Base-by-base conservation (phyloP, 768 basidiomycete species). In the Russula vinacea region DNA sequence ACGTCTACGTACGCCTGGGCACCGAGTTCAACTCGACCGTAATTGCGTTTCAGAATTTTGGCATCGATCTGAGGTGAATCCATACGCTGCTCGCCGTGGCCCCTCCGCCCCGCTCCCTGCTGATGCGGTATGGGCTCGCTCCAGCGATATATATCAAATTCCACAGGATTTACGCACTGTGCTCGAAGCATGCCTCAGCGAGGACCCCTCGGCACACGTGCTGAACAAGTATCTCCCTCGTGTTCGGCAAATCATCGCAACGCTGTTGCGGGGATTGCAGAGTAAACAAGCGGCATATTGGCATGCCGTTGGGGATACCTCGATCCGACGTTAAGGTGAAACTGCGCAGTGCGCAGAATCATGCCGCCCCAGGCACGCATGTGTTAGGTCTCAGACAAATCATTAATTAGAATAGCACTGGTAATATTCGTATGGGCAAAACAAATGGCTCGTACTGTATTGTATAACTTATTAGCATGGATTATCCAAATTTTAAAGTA, bases 1-100 rank as follows among this genome's bases (percentile, higher is more conserved):
- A 96, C 73, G 83, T 90, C 58, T 98, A 94, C 73, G 90, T 98
- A 59, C 83, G 85, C 69, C 83, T 97, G 17, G 94, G 93, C 50
- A 89, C 89, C 71, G 89, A 94, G 69, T 95, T 97, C 78, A 94
- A 94, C 74, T 76, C 81, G 2, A 87, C 87, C 47, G 83, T 92
- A 24, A 79, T 76, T 44, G 90, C 93, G 0, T 97, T 98, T 71
- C 80, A 83, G 11, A 77, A 79, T 39, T 83, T 88, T 68, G 80
- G 83, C 45, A 91, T 98, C 66, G 82, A 87, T 65, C 84, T 94
- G 70, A 86, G 81, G 95, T 93, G 67, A 72, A 85, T 77, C 49
- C 54, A 76, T 70, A 8, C 13, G 29, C 52, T 37, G 8, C 35
- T 37, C 40, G 8, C 13, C 24, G 37, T n/a, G n/a, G n/a, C n/a